Evolutionary conservation across 2,329 filamentous ascomycete genomes (phyloP).

Genomic region (Microsporum audouinii): DNA sequence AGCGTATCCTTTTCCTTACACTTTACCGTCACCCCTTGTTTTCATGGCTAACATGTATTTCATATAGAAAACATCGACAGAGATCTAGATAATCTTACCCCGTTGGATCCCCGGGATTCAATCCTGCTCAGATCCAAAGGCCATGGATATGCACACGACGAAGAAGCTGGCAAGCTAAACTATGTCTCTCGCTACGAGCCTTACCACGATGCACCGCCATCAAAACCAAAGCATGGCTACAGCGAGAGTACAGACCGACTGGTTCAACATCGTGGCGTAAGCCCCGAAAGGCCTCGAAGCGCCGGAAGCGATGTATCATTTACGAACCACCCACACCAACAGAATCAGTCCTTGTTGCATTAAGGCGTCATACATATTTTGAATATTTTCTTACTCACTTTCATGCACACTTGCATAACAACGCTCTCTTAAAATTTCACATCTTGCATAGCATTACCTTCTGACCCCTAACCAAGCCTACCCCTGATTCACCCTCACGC

Average conservation of each 20-base stretch:
- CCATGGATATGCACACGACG: conserved; percentile 14
- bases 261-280: conserved; percentile 14
- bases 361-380: conserved; percentile 18
- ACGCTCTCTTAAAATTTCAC: not conserved
- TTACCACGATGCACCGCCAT: conserved; percentile 24
- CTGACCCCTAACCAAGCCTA: not conserved
- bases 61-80: conserved; percentile 59
- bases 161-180: conserved; percentile 33
- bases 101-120: conserved; percentile 75
- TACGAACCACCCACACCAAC: conserved; percentile 22
- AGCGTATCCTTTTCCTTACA: conserved; percentile 29
- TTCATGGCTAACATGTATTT: conserved; percentile 5
- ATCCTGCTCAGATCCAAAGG: conserved; percentile 57
- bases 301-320: conserved; percentile 8
- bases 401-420: not conserved
- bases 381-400: conserved; percentile 26
- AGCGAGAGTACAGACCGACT: conserved; percentile 27
- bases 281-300: not conserved
- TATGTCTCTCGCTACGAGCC: conserved; percentile 31
- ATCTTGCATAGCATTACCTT: not conserved
- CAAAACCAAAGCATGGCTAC: conserved; percentile 18
- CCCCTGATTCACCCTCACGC: not conserved
- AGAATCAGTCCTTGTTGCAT: conserved; percentile 17
- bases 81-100: conserved; percentile 71
- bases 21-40: not conserved